Evolutionary conservation across 2,329 filamentous ascomycete species (phyloP).

Genomic region (Pestalotiopsis sp.): DNA sequence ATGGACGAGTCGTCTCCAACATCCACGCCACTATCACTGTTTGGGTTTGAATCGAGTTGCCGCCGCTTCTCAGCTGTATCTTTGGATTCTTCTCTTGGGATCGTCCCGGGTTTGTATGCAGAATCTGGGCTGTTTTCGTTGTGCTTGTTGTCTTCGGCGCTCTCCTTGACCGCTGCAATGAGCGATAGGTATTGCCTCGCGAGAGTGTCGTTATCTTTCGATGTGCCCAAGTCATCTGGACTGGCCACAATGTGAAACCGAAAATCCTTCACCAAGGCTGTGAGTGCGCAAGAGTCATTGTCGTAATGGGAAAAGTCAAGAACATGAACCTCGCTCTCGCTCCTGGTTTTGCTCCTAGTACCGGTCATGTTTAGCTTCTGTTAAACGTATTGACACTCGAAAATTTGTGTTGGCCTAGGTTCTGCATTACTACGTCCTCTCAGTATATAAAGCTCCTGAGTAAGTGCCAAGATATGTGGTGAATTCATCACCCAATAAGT

Average conservation of each 20-base stretch:
- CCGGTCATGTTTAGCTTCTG: neutral
- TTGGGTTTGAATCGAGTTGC: neutral
- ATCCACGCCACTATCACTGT: neutral
- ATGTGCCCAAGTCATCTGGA: neutral
- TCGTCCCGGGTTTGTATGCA: neutral
- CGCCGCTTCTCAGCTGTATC: neutral
- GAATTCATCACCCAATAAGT: neutral
- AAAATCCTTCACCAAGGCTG: constrained; percentile 11
- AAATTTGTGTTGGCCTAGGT: no score
- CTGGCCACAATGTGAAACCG: constrained; percentile 12
- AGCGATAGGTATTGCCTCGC: neutral
- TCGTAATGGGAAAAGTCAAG: constrained; percentile 9
- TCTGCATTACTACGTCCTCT: neutral
- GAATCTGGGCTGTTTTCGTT: neutral
- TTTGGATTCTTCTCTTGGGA: neutral
- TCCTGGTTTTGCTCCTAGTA: neutral
- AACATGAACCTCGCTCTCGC: neutral
- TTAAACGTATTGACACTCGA: neutral
- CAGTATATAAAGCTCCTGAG: neutral
- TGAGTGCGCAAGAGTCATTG: constrained; percentile 1
- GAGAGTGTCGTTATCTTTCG: neutral
- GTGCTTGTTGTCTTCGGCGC: neutral
- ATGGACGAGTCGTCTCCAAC: neutral
- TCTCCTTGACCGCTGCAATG: constrained; percentile 1
- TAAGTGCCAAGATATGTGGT: neutral